A percentile compares a stretch with the other conserved stretches of the same genome.
Evolutionary conservation across 306 rosid species (phyloP).

Genomic region (Spatholobus suberectus): DNA sequence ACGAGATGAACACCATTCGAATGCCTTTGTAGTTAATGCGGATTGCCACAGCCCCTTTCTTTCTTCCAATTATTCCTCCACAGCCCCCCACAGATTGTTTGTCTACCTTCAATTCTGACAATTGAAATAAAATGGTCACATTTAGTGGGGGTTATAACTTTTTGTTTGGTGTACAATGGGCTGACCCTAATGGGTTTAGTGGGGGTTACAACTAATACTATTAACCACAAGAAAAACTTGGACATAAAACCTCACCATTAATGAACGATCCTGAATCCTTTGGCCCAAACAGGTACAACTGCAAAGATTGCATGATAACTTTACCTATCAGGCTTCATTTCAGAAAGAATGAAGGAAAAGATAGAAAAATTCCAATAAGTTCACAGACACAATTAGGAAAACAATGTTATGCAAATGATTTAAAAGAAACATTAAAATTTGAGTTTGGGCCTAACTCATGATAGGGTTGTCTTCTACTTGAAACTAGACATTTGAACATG

Average conservation of each 20-base stretch:
- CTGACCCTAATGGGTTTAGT: too few species aligned
- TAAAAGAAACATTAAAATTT: background rate
- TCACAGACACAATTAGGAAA: background rate
- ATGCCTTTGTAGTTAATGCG: constrained; percentile 70
- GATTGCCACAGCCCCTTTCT: constrained; percentile 84
- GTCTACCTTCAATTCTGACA: constrained; percentile 62
- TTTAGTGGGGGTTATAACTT: background rate
- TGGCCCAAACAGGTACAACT: constrained; percentile 72
- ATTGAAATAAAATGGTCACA: background rate
- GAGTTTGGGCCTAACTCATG: too few species aligned
- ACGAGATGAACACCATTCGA: constrained; percentile 66
- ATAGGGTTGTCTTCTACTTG: too few species aligned
- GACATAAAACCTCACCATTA: constrained; percentile 48
- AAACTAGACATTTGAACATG: too few species aligned
- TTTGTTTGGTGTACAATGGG: too few species aligned
- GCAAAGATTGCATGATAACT: constrained; percentile 78
- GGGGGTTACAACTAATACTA: background rate
- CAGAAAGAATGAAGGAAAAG: constrained; percentile 22
- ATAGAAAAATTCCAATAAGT: constrained; percentile 27
- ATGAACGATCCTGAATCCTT: constrained; percentile 55
- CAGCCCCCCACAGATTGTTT: constrained; percentile 63
- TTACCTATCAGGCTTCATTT: constrained; percentile 71
- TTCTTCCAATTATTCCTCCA: constrained; percentile 78
- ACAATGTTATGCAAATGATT: background rate
- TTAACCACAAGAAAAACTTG: background rate